These are phyloP conservation scores for Russula brevipes DNA, from an alignment of 768 basidiomycete genomes.

Conservation along the genomic window DNA sequence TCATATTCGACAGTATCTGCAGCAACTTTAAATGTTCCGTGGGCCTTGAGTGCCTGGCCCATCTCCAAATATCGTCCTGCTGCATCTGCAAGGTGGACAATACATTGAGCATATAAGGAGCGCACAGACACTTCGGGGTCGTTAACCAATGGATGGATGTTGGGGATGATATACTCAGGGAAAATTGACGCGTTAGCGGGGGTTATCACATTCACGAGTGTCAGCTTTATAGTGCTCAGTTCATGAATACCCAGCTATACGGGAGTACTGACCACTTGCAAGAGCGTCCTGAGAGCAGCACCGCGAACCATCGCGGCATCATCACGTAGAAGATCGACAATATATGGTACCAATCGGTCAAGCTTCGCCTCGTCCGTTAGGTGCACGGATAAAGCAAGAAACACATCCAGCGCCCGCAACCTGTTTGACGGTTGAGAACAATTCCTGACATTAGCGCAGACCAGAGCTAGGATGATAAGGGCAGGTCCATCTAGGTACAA, in stretches of 20 bases:
- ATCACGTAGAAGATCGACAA: constrained; percentile 84
- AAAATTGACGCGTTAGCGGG: constrained; percentile 67
- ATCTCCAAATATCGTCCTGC: constrained; percentile 89
- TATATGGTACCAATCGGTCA: constrained; percentile 88
- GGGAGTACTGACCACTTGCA: constrained; percentile 68
- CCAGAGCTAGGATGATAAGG: constrained; percentile 77
- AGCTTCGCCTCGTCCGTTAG: constrained; percentile 93
- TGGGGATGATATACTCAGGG: constrained; percentile 93
- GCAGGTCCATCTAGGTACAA: constrained; percentile 71
- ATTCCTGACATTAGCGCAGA: constrained; percentile 86
- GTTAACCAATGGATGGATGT: constrained; percentile 72
- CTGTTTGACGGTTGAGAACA: constrained; percentile 83
- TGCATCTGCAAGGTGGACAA: constrained; percentile 80
- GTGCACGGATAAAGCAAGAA: constrained; percentile 73
- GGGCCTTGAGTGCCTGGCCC: constrained; percentile 83
- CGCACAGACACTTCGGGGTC: constrained; percentile 85
- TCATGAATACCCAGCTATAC: not conserved
- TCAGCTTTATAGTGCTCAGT: constrained; percentile 34
- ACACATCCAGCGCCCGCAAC: constrained; percentile 77
- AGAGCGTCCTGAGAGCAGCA: constrained; percentile 67
- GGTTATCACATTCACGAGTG: constrained; percentile 66
- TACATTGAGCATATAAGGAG: constrained; percentile 75
- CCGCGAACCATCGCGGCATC: constrained; percentile 80
- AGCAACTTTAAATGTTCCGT: constrained; percentile 63
- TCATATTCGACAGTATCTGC: constrained; percentile 69